These are phyloP conservation scores for Rhizopogon parksii DNA, from an alignment of 1,284 basidiomycete species.

Conservation along the genomic window DNA sequence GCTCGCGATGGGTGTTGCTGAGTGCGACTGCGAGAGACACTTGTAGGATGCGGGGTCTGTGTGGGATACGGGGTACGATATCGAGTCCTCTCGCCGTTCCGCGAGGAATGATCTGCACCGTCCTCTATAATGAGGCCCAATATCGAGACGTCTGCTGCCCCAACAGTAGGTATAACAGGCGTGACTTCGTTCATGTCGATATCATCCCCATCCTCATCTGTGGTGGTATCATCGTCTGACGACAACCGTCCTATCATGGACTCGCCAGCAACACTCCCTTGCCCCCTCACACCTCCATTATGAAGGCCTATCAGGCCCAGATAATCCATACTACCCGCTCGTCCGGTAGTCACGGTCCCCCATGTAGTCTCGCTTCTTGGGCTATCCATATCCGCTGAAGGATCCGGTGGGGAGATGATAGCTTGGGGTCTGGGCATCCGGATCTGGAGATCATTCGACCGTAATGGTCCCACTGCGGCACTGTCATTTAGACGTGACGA, in stretches of 20 bases:
- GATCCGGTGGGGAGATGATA: constrained; percentile 9
- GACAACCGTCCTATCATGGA: constrained; percentile 15
- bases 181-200: constrained; percentile 8
- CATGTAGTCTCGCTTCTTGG: constrained; percentile 29
- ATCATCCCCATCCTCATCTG: constrained; percentile 13
- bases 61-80: constrained; percentile 17
- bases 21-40: constrained; percentile 13
- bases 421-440: constrained; percentile 6
- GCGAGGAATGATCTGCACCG: constrained; percentile 12
- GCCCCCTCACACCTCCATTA: constrained; percentile 24
- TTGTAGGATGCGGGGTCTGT: constrained; percentile 10
- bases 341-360: constrained; percentile 25
- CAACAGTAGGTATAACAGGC: constrained; percentile 16
- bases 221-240: constrained; percentile 6
- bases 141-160: constrained; percentile 16
- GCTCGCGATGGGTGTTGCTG: constrained; percentile 18
- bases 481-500: neutral
- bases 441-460: neutral
- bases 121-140: constrained; percentile 29
- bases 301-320: constrained; percentile 27
- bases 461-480: neutral
- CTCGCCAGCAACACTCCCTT: constrained; percentile 15
- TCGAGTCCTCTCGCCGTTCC: constrained; percentile 13
- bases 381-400: constrained; percentile 17
- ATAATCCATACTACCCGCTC: constrained; percentile 21